Conservation (phyloP, 1,284 basidiomycete species). For the Inonotus hispidus region DNA sequence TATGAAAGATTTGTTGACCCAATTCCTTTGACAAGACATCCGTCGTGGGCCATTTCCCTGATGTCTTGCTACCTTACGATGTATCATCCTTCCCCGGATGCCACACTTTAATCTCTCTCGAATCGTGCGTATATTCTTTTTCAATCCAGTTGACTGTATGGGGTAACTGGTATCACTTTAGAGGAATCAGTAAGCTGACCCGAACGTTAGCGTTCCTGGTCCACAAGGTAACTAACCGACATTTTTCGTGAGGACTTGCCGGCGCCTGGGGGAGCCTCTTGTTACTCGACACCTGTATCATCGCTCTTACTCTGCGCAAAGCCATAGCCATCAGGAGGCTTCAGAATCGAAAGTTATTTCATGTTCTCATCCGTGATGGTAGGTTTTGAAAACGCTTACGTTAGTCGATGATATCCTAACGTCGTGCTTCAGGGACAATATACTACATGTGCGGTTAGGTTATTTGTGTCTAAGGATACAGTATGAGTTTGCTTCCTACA, state of each 20-base stretch:
- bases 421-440: background rate
- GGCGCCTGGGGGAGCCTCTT: slow-evolving; percentile 35
- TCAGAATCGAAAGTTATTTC: slow-evolving; percentile 1
- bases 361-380: slow-evolving; percentile 15
- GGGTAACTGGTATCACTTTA: background rate
- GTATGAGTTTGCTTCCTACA: slow-evolving; percentile 6
- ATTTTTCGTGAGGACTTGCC: slow-evolving; percentile 27
- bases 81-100: slow-evolving; percentile 10
- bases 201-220: background rate
- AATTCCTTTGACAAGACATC: slow-evolving; percentile 2
- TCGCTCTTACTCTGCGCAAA: slow-evolving; percentile 38
- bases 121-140: background rate
- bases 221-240: background rate
- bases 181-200: background rate
- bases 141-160: background rate
- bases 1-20: background rate
- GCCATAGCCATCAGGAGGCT: slow-evolving; percentile 25
- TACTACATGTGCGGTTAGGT: background rate
- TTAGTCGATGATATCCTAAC: background rate
- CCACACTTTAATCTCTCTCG: slow-evolving; percentile 5
- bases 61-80: background rate
- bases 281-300: slow-evolving; percentile 35
- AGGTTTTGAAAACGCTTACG: background rate
- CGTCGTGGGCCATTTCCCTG: background rate
- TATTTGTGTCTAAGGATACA: background rate